phyloP scores from a whole-genome alignment of 352 stramenopile genomes.

The Phytophthora sansomeana region DNA sequence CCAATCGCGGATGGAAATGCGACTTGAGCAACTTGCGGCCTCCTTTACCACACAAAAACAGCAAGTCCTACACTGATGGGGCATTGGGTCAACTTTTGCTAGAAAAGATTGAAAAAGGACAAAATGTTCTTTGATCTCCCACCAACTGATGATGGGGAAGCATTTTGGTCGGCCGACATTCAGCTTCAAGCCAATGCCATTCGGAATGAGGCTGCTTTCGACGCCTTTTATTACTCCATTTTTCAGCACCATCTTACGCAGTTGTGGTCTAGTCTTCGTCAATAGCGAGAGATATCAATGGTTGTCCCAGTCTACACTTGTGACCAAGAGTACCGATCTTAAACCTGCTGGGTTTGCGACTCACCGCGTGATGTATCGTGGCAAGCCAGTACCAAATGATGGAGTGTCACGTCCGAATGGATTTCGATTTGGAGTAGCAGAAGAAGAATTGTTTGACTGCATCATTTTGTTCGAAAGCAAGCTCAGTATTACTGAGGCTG shows the following conservation, averaged over 20 bases:
- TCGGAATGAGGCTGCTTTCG: constrained; percentile 1
- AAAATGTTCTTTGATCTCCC: constrained; percentile 10
- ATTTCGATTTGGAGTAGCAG: constrained; percentile 46
- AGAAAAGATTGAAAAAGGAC: constrained; percentile 7
- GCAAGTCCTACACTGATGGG: not conserved
- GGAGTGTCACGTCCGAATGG: constrained; percentile 25
- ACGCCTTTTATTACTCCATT: not conserved
- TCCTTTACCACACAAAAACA: constrained; percentile 15
- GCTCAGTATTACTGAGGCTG: constrained; percentile 40
- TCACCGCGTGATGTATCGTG: constrained; percentile 32
- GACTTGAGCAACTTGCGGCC: not conserved
- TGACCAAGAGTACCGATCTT: constrained; percentile 8
- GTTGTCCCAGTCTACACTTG: constrained; percentile 16
- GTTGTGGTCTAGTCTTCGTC: constrained; percentile 20
- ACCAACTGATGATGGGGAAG: not conserved
- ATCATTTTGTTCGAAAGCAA: constrained; percentile 45
- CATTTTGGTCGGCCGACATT: constrained; percentile 16
- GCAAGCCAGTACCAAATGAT: constrained; percentile 22
- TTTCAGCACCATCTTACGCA: constrained; percentile 11
- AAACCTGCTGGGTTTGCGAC: constrained; percentile 37
- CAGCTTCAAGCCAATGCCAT: constrained; percentile 14
- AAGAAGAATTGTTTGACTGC: constrained; percentile 45
- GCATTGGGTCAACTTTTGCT: not conserved
- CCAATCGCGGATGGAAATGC: constrained; percentile 8
- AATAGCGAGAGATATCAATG: constrained; percentile 25